Base-by-base conservation (phyloP, 1,284 basidiomycete species). In the Omphalotus olearius region DNA sequence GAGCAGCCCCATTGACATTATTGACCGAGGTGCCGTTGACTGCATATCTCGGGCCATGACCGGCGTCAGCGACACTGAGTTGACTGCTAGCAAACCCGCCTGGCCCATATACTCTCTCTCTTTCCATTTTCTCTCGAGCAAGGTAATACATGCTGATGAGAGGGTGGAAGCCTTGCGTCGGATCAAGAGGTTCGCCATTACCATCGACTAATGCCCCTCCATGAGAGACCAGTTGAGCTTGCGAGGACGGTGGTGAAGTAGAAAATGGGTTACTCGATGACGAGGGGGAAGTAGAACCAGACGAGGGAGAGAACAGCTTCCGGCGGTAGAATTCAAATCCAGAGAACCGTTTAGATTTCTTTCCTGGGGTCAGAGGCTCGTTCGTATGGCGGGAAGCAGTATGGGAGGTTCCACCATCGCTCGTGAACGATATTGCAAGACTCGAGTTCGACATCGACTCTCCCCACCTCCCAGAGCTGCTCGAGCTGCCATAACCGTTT, bases 101-200 rank as follows among this genome's bases (percentile, higher is more conserved):
- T 1, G 88, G 85, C 0, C 96, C 96, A 67, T 94, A 98, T 3
- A 98, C 88, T 53, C 81, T 80, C 62, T 98, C 95, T 47, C 96
- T 78, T 63, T 98, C 94, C 66, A 95, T 80, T 76, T 98, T 98
- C 72, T 99, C 96, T 51, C 89, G 76, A 1, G 96, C 92, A 16
- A 99, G 82, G 72, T 88, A 98, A 66, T 99, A 99, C 70, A 99
- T 97, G 20, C 93, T 95, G 50, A 99, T 80, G 30, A 99, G 79
- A 0, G 94, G 95, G 66, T 98, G 93, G 71, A 92, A 99, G 2
- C 93, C 95, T 49, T 83, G 78, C 4, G 93, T 96, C 6, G 97
- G 96, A 64, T 99, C 95, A 17, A 70, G 53, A 1, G 76, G 74
- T 51, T 85, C 81, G 17, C 76, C 75, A 48, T 79, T 70, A 5